A percentile compares a stretch with the other conserved stretches of the same genome.
These are phyloP conservation scores for Hypomontagnella monticulosa DNA, from an alignment of 495 filamentous ascomycete genomes.

Conservation along the genomic window DNA sequence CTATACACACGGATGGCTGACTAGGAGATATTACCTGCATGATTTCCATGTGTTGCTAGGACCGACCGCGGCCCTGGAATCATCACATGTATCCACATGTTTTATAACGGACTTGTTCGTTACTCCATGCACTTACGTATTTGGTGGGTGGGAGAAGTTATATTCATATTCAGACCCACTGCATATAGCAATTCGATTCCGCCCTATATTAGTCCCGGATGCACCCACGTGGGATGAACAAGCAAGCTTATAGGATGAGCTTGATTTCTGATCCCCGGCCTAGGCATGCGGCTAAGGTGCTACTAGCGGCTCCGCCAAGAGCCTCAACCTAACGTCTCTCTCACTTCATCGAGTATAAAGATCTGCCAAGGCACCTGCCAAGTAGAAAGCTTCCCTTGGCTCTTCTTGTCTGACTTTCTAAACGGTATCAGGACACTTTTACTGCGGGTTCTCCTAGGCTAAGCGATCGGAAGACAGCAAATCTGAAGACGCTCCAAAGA, in stretches of 20 bases:
- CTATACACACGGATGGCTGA: too few species aligned
- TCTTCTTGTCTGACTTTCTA: background rate
- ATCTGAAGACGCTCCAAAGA: background rate
- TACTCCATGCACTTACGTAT: too few species aligned
- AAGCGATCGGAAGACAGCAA: background rate
- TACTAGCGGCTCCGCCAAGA: conserved; percentile 15
- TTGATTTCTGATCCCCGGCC: background rate
- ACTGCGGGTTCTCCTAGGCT: background rate
- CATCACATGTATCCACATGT: too few species aligned
- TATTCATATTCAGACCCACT: too few species aligned
- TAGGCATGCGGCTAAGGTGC: conserved; percentile 9
- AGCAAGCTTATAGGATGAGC: conserved; percentile 5
- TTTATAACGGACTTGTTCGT: too few species aligned
- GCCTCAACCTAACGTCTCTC: conserved; percentile 14
- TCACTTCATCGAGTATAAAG: conserved; percentile 8
- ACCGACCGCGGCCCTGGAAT: too few species aligned
- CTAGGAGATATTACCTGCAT: too few species aligned
- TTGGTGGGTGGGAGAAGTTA: too few species aligned
- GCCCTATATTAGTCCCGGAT: conserved; percentile 8
- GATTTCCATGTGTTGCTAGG: too few species aligned
- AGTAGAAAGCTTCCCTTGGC: conserved; percentile 14
- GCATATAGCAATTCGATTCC: background rate
- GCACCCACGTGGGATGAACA: conserved; percentile 16
- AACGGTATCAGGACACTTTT: background rate
- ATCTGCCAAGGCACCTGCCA: conserved; percentile 17